Evolutionary conservation across 2,329 filamentous ascomycete genomes (phyloP), one percentile per base, ranked within the genome.

Genomic region (Fusarium kyushuense): DNA sequence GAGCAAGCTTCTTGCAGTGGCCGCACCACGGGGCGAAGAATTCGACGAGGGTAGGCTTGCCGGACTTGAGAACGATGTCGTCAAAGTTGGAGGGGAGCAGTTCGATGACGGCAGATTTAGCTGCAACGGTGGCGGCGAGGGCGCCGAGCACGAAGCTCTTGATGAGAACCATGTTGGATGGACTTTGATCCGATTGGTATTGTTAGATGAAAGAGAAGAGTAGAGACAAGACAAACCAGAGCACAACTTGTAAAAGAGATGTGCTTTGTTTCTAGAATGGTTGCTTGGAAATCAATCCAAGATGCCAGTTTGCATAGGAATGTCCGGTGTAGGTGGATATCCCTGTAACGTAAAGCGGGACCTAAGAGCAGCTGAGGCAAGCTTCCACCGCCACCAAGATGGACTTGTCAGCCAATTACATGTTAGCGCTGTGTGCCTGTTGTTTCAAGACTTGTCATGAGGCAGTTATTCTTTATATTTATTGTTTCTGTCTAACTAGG

Each of bases 21-120:
- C 96, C 96, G 77, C 96, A 99, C 96, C 96, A 99, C 25, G 95
- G 94, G 33, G 96, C 96, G 78, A 97, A 98, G 87, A 99, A 99
- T 80, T 98, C 94, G 74, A 98, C 94, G 27, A 99, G 90, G 0
- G 96, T 94, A 42, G 96, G 95, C 84, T 97, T 98, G 80, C 94
- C 94, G 45, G 92, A 95, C 79, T 96, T 89, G 63, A 97, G 86
- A 69, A 97, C 93, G 56, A 97, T 86, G 47, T 90, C 83, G 84
- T 98, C 95, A 79, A 99, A 99, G 85, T 97, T 99, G 75, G 84
- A 84, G 57, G 95, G 94, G 63, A 92, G 89, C 65, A 99, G 90
- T 80, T 98, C 95, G 74, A 97, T 85, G 69, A 99, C 96, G 58
- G 92, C 91, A 57, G 93, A 96, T 74, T 90, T 89, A 75, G 92